phyloP scores from a whole-genome alignment of 2,329 filamentous ascomycete genomes.

The Trichophyton simii region DNA sequence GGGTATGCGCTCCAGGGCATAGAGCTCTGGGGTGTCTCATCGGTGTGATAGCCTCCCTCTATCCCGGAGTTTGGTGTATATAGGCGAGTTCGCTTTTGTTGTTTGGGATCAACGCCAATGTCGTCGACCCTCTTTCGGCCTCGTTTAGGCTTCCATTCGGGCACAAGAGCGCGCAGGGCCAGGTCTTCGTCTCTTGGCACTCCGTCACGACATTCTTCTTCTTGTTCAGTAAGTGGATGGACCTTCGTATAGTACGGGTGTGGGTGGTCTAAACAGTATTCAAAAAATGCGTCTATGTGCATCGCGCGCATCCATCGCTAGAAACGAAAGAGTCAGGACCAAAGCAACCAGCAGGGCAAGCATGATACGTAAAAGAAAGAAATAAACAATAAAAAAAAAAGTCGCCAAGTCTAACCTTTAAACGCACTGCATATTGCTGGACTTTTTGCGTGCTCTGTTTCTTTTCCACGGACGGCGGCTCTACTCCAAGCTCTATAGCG shows the following conservation, averaged over 20 bases:
- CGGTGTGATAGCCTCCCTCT: neutral
- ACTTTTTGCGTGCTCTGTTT: slow-evolving; percentile 87
- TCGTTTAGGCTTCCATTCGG: slow-evolving; percentile 54
- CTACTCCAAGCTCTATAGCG: slow-evolving; percentile 75
- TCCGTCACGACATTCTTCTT: slow-evolving; percentile 60
- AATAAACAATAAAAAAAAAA: neutral
- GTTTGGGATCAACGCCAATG: slow-evolving; percentile 44
- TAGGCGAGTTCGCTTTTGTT: slow-evolving; percentile 49
- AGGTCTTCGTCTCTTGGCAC: slow-evolving; percentile 80
- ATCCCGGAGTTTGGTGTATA: slow-evolving; percentile 31
- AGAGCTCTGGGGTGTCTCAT: slow-evolving; percentile 17
- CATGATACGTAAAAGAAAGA: slow-evolving; percentile 8
- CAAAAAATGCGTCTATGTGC: slow-evolving; percentile 90
- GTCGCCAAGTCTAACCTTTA: slow-evolving; percentile 52
- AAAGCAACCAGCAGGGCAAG: slow-evolving; percentile 2
- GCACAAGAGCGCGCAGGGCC: slow-evolving; percentile 69
- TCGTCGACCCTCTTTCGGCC: slow-evolving; percentile 51
- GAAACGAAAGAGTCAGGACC: neutral
- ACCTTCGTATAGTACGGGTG: slow-evolving; percentile 72
- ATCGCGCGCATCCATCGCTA: slow-evolving; percentile 94
- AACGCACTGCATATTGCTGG: slow-evolving; percentile 81
- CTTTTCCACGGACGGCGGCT: slow-evolving; percentile 67
- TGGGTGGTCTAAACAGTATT: slow-evolving; percentile 66
- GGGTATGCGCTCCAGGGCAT: slow-evolving; percentile 43
- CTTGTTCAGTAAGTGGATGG: slow-evolving; percentile 51